Conservation (phyloP, 2,329 filamentous ascomycete genomes). For the Exutisphaerella laricina region DNA sequence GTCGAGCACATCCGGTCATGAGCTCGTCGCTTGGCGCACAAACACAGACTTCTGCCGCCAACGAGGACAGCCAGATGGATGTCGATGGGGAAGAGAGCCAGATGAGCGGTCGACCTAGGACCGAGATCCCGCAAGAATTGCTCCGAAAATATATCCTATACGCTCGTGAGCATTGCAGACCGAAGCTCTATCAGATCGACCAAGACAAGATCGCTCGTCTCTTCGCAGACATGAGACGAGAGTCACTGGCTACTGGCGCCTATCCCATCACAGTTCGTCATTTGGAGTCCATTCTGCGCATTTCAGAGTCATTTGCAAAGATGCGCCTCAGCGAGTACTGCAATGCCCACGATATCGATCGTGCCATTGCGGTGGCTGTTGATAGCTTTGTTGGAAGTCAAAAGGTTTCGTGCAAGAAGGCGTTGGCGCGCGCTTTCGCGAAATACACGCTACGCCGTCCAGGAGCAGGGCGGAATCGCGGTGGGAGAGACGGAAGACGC, state of each 20-base stretch:
- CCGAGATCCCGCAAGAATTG: constrained; percentile 83
- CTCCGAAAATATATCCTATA: constrained; percentile 96
- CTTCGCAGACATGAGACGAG: constrained; percentile 92
- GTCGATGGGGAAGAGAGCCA: constrained; percentile 44
- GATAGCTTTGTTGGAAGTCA: constrained; percentile 95
- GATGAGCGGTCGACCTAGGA: constrained; percentile 47
- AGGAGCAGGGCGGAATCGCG: constrained; percentile 34
- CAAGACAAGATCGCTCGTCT: constrained; percentile 92
- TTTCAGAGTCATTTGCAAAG: constrained; percentile 88
- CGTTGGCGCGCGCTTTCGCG: constrained; percentile 85
- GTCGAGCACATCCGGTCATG: constrained; percentile 69
- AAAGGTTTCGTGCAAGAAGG: constrained; percentile 97
- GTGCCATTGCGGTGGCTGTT: constrained; percentile 92
- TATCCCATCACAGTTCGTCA: constrained; percentile 99
- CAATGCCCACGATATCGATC: constrained; percentile 82
- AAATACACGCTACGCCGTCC: constrained; percentile 64
- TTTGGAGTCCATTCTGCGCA: constrained; percentile 94
- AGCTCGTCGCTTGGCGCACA: constrained; percentile 32
- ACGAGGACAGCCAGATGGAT: constrained; percentile 55
- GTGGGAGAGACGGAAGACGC: constrained; percentile 10
- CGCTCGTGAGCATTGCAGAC: constrained; percentile 78
- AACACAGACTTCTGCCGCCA: constrained; percentile 37
- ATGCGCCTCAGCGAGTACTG: constrained; percentile 99
- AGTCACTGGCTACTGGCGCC: constrained; percentile 86
- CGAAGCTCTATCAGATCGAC: constrained; percentile 95